A percentile compares a stretch with the other conserved stretches of the same genome.
Evolutionary conservation across 805 yeast species (phyloP).

Genomic region (Diddensiella santjacobensis): DNA sequence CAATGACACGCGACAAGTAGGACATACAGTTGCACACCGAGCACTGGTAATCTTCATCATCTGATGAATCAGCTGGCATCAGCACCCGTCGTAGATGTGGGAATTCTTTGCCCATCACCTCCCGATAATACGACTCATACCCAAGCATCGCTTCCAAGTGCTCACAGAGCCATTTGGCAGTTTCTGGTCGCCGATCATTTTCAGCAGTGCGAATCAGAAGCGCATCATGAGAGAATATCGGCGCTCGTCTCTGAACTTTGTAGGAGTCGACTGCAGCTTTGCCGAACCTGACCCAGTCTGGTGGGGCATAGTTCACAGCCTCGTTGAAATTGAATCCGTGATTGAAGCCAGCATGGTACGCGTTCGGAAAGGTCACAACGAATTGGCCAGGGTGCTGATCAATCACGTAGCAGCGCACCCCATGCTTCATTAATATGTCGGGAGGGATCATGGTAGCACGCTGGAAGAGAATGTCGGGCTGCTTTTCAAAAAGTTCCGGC

Average conservation of each 20-base stretch:
- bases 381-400: constrained; percentile 79
- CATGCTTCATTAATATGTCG: constrained; percentile 43
- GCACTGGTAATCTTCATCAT: constrained; percentile 25
- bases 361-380: constrained; percentile 81
- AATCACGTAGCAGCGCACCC: constrained; percentile 47
- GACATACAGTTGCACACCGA: constrained; percentile 23
- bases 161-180: constrained; percentile 23
- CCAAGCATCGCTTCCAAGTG: constrained; percentile 15
- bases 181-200: constrained; percentile 16
- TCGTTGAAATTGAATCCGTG: constrained; percentile 65
- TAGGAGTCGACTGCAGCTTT: constrained; percentile 29
- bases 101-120: not conserved
- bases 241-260: constrained; percentile 27
- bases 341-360: constrained; percentile 85
- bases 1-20: constrained; percentile 23
- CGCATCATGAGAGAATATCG: constrained; percentile 37
- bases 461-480: constrained; percentile 87
- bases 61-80: constrained; percentile 13
- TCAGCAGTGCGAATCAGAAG: constrained; percentile 26
- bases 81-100: constrained; percentile 2
- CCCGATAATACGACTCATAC: constrained; percentile 11
- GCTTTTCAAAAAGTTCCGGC: constrained; percentile 79
- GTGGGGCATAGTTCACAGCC: constrained; percentile 41
- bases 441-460: constrained; percentile 80
- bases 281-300: constrained; percentile 37